Base-by-base conservation (phyloP, 75 land plant species). In the Pseudotsuga menziesii region DNA sequence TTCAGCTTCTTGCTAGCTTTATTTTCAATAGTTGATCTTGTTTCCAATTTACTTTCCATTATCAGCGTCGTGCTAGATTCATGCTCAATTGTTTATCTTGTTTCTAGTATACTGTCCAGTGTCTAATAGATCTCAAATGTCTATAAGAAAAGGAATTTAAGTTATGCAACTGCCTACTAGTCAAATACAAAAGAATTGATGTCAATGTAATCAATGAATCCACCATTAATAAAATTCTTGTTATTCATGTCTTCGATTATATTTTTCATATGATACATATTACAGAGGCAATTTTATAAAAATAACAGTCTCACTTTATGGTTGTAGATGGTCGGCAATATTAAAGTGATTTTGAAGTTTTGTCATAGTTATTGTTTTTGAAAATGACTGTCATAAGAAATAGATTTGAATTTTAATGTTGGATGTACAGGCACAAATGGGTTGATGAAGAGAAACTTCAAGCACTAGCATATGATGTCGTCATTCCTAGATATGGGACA, bases 1-100 rank as follows among this genome's bases (percentile, higher is more conserved):
- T 97, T 97, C 71, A 97, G 82, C 73, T 98, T 89, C 72, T 98
- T 87, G 66, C 99, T 94, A 72, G 98, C 98, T 74, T 97, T 98
- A 85, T 94, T 82, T 73, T 94, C 99, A 77, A 84, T 90, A 8
- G 83, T 82, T 55, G 78, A 48, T 86, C 99, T 89, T 81, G 95
- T 72, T 22, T 98, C 92, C 98, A 78, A 76, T n/a, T n/a, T n/a
- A n/a, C n/a, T n/a, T n/a, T n/a, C n/a, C n/a, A n/a, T n/a, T n/a
- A n/a, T n/a, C n/a, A 97, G 82, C 73, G 98, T 89, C 72, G 98
- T 87, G 72, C 99, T 94, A 72, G 98, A 95, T 74, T 97, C 99
- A 85, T 94, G 83, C 75, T 94, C 99, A 77, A 84, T 90, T 4
- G 83, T 82, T 55, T 77, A 48, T 86, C 99, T 89, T 81, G 95